Conservation (phyloP, 257 asterid species). For the Rehmannia glutinosa region DNA sequence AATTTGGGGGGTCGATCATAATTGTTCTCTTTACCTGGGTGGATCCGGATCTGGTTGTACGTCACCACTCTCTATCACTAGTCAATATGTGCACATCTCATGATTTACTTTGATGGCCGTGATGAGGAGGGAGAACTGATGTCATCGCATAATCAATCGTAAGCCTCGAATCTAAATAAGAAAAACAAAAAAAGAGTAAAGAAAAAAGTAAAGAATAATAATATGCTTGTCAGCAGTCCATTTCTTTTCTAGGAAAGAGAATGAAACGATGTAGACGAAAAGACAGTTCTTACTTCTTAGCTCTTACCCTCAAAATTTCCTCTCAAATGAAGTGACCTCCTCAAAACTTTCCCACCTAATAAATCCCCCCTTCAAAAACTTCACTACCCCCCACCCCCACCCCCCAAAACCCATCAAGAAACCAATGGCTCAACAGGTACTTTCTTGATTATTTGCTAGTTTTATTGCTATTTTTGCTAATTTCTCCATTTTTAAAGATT, state of each 20-base stretch:
- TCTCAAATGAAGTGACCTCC: slow-evolving; percentile 8
- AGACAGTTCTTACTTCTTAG: not conserved
- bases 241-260: slow-evolving; percentile 18
- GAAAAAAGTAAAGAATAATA: not conserved
- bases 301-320: not conserved
- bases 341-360: not conserved
- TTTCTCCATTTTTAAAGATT: not conserved
- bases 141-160: too few species aligned
- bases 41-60: too few species aligned
- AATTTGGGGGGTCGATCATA: too few species aligned
- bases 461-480: not conserved
- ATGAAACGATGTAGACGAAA: not conserved
- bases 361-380: slow-evolving; percentile 7
- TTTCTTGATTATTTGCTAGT: not conserved
- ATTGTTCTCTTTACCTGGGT: too few species aligned
- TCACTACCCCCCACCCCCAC: not conserved
- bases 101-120: too few species aligned
- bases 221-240: not conserved
- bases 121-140: too few species aligned
- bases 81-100: too few species aligned
- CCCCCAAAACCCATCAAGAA: not conserved
- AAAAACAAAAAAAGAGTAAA: too few species aligned
- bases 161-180: too few species aligned
- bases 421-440: slow-evolving; percentile 49
- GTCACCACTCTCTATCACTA: too few species aligned